These are phyloP conservation scores for Cordyceps pruinosa DNA, from an alignment of 2,329 filamentous ascomycete genomes.

Conservation along the genomic window DNA sequence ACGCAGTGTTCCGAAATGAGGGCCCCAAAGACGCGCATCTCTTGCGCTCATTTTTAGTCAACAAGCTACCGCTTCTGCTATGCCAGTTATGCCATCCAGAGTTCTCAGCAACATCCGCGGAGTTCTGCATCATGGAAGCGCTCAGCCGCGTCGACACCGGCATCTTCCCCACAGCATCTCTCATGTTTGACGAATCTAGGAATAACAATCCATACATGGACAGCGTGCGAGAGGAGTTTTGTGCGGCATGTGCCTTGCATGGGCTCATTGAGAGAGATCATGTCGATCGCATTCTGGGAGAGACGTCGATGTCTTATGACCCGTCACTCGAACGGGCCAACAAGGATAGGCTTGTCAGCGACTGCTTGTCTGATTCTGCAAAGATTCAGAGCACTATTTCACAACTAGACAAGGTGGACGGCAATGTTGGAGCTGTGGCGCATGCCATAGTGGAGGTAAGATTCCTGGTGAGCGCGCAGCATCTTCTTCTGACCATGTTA, in stretches of 20 bases:
- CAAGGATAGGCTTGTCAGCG: slow-evolving; percentile 70
- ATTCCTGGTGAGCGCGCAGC: background rate
- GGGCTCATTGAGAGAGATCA: slow-evolving; percentile 71
- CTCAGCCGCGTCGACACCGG: slow-evolving; percentile 76
- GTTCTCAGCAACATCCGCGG: slow-evolving; percentile 67
- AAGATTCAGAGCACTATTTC: slow-evolving; percentile 68
- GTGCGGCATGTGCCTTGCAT: slow-evolving; percentile 85
- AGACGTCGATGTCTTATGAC: slow-evolving; percentile 73
- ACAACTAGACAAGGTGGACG: slow-evolving; percentile 83
- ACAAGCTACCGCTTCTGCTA: slow-evolving; percentile 52
- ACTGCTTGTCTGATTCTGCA: slow-evolving; percentile 71
- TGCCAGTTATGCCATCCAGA: slow-evolving; percentile 51
- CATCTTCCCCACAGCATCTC: slow-evolving; percentile 56
- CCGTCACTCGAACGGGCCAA: slow-evolving; percentile 67
- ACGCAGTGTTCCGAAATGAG: slow-evolving; percentile 66
- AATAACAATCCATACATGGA: slow-evolving; percentile 51
- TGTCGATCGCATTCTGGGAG: slow-evolving; percentile 73
- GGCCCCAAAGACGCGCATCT: slow-evolving; percentile 57
- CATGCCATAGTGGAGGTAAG: slow-evolving; percentile 66
- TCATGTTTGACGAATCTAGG: slow-evolving; percentile 54
- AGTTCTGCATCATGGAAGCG: slow-evolving; percentile 65
- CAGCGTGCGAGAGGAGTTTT: slow-evolving; percentile 63
- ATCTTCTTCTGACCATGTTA: slow-evolving; percentile 23
- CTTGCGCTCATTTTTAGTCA: slow-evolving; percentile 79
- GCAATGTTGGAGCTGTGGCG: slow-evolving; percentile 81